Percentiles rank a stretch among this genome's conserved stretches.
phyloP scores from a whole-genome alignment of 805 yeast species.

The Priceomyces castillae region DNA sequence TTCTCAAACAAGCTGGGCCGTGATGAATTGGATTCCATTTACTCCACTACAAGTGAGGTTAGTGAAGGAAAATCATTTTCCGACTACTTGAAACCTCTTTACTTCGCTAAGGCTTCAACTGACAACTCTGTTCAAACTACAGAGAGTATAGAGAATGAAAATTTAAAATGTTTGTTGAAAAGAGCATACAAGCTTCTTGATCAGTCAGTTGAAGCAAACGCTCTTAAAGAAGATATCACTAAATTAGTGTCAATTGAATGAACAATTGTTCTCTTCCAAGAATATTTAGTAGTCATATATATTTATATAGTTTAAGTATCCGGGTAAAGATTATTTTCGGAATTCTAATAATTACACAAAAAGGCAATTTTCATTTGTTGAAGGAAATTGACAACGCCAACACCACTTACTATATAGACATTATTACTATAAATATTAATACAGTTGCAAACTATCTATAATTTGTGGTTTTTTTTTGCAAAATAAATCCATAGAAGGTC shows the following conservation, averaged over 20 bases:
- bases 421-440: neutral
- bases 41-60: conserved; percentile 22
- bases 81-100: conserved; percentile 23
- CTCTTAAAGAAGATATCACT: conserved; percentile 15
- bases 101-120: neutral
- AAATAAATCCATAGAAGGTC: neutral
- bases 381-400: conserved; percentile 1
- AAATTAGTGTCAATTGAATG: conserved; percentile 9
- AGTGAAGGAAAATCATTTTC: conserved; percentile 14
- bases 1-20: conserved; percentile 10
- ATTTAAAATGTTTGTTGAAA: conserved; percentile 23
- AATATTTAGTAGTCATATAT: neutral
- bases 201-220: conserved; percentile 5
- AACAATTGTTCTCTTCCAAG: no score
- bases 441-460: neutral
- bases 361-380: neutral
- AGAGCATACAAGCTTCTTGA: conserved; percentile 23
- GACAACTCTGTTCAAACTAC: neutral
- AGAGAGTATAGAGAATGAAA: conserved; percentile 23
- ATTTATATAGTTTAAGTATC: conserved; percentile 1
- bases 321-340: conserved; percentile 5
- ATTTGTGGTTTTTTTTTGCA: neutral
- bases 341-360: conserved; percentile 8
- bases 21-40: conserved; percentile 26
- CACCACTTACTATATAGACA: neutral